Conservation (phyloP, 306 rosid species). For the Quercus berberidifolia region DNA sequence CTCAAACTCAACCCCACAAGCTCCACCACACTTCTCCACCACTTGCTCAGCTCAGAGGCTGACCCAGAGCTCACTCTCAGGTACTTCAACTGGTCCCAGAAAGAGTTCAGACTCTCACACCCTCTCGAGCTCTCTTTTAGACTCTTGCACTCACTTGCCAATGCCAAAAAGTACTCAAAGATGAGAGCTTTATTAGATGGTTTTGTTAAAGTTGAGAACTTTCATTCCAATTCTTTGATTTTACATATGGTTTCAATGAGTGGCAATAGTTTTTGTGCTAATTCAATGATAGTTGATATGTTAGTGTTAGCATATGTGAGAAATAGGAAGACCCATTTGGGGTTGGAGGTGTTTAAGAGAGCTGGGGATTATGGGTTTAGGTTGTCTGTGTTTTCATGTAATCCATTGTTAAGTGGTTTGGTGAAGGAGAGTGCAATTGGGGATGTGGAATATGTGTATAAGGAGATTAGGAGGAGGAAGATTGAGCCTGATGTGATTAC, state of each 20-base stretch:
- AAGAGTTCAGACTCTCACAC: conserved; percentile 38
- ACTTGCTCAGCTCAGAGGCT: conserved; percentile 39
- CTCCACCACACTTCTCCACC: conserved; percentile 45
- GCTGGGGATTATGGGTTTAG: conserved; percentile 62
- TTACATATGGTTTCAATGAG: conserved; percentile 43
- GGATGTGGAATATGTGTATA: conserved; percentile 48
- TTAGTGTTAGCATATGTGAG: conserved; percentile 57
- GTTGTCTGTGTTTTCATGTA: conserved; percentile 51
- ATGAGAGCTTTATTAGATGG: conserved; percentile 53
- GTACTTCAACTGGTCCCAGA: conserved; percentile 70
- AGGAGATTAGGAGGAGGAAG: conserved; percentile 63
- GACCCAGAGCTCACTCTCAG: conserved; percentile 55
- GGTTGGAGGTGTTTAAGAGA: conserved; percentile 53
- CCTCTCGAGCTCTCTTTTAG: conserved; percentile 48
- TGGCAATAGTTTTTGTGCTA: conserved; percentile 28
- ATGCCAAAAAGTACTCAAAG: conserved; percentile 48
- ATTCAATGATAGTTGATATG: conserved; percentile 50
- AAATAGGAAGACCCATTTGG: conserved; percentile 35
- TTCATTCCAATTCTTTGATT: conserved; percentile 43
- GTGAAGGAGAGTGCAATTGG: conserved; percentile 49
- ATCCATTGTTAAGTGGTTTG: conserved; percentile 59
- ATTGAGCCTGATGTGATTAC: conserved; percentile 53
- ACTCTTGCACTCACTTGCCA: conserved; percentile 48
- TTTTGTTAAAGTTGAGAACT: conserved; percentile 45
- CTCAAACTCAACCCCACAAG: conserved; percentile 22